Evolutionary conservation across 805 yeast genomes (phyloP), one percentile per base, ranked within the genome.

Genomic region (Cyberlindnera nakhonratchasimensis): DNA sequence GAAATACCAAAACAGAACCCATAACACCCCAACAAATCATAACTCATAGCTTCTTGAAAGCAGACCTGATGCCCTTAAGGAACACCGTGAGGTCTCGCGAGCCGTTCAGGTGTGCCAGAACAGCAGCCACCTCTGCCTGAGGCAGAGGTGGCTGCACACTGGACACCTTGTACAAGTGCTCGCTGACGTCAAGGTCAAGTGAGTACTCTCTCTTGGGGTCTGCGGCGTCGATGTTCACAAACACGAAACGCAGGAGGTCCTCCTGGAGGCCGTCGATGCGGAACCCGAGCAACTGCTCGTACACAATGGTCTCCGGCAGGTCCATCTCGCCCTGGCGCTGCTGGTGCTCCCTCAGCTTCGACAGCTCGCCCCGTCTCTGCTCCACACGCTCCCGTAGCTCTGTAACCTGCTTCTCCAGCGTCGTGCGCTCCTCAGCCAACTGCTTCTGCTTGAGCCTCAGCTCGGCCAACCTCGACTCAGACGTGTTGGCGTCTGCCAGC

Each of bases 221-320:
- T 25, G 63, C 58, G 14, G 72, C 64, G 47, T 74, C 77, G 14
- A 80, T 63, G 36, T 74, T 73, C 2, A 57, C 58, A 52, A 80
- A 81, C 3, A 65, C 61, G 52, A 82, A 76, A 43, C 60, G 62
- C 33, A 82, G 55, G 25, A 69, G 50, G 40, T 73, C 77, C 7
- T 69, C 71, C 16, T 63, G 59, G 2, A 75, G 58, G 4, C 79
- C 79, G 41, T 74, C 77, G 16, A 82, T 70, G 26, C 64, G 63
- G 42, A 82, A 55, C 1, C 88, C 87, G 33, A 80, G 61, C 37
- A 77, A 62, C 29, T 65, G 58, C 46, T 81, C 85, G 59, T 72
- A 77, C 30, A 71, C 65, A 14, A 62, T 42, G 30, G 77, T 63
- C 53, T 81, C 86, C 0, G 79, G 78, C 13, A 64, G 62, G 44